These are phyloP conservation scores for Boechera stricta DNA, from an alignment of 345 rosid species.

Conservation along the genomic window DNA sequence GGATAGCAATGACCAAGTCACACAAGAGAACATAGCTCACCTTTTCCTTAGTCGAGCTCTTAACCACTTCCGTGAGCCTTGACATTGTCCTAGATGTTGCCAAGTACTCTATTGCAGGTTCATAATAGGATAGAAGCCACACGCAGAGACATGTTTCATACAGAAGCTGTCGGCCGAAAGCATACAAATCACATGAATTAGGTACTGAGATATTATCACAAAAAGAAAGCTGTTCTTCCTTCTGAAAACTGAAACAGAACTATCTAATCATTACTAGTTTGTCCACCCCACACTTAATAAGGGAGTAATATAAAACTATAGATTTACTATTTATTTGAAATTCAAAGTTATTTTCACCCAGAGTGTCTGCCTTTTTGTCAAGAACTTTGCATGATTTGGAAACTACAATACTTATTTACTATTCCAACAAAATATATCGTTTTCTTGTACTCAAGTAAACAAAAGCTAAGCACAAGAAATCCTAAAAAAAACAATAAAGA, in stretches of 20 bases:
- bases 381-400: not conserved
- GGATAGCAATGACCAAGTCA: constrained; percentile 19
- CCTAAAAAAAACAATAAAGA: too few relatives aligned
- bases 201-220: constrained; percentile 25
- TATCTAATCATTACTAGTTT: not conserved
- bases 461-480: too few relatives aligned
- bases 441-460: too few relatives aligned
- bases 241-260: constrained; percentile 12
- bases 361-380: not conserved
- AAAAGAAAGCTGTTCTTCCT: not conserved
- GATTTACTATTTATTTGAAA: not conserved
- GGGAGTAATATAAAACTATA: not conserved
- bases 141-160: constrained; percentile 94
- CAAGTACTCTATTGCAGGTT: constrained; percentile 86
- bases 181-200: constrained; percentile 27
- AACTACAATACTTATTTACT: constrained; percentile 4
- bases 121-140: constrained; percentile 93
- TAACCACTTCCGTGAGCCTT: constrained; percentile 79
- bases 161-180: constrained; percentile 67
- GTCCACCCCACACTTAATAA: not conserved
- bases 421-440: too few relatives aligned
- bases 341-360: too few relatives aligned
- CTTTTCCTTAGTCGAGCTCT: constrained; percentile 93
- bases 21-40: constrained; percentile 50
- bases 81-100: constrained; percentile 87